Evolutionary conservation across 2,329 filamentous ascomycete species (phyloP), one percentile per base, ranked within the genome.

Genomic region (Cercospora sp.): DNA sequence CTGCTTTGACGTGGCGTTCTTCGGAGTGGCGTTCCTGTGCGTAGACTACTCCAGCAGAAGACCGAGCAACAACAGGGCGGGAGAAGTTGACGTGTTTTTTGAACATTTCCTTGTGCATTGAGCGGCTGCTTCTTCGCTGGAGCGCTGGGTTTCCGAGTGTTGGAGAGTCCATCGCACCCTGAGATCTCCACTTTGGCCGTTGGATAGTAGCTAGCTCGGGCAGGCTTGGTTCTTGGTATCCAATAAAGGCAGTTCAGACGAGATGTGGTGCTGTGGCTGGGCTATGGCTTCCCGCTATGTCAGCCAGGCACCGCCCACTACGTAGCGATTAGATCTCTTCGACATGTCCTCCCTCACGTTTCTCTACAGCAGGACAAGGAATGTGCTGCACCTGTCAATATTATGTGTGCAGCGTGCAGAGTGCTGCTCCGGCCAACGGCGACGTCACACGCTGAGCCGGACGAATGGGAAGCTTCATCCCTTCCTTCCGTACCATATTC

Each of bases 81-180:
- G 66, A 68, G 58, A 65, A 68, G 63, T 68, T 68, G 16, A 65
- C 36, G 12, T 36, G 23, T 23, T 65, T 65, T 55, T 30, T 45
- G 20, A 28, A 28, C 31, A 23, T 45, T 28, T 39, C 60, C 26
- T 51, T 33, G 20, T 45, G 60, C 60, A 59, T 59, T 26, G 23
- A 28, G 28, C 16, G 18, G n/a, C 53, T 58, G 53, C 20, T 20
- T 9, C 20, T 13, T 26, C 16, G 55, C 16, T 55, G 48, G 5
- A 55, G 48, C 28, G 48, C 48, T 36, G 55, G 55, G 55, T 23
- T 55, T 9, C 61, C 48, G 10, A 63, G 45, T 23, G 61, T 63
- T 5, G 61, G 48, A 30, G 42, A 63, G 45, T 53, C 61, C 48
- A 55, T 55, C 23, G 48, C 28, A 30, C 45, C 23, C 23, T 23